phyloP scores from a whole-genome alignment of 495 filamentous ascomycete species.

The Cetradonia linearis region DNA sequence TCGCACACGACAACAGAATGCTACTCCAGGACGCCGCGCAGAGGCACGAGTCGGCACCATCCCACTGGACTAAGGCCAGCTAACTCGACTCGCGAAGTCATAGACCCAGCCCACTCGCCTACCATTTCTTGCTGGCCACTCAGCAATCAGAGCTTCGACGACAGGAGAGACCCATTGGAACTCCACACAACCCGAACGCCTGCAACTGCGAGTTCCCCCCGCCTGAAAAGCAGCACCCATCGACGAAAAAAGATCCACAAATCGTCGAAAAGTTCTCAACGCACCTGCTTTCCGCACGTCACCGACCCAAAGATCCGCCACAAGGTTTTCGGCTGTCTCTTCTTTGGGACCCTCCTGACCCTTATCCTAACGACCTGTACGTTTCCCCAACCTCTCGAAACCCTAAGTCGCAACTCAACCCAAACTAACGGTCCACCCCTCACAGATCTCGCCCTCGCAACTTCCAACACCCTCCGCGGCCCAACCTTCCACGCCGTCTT shows the following conservation, averaged over 20 bases:
- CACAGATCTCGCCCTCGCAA: conserved; percentile 58
- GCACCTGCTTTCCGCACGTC: conserved; percentile 44
- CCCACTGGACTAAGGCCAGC: conserved; percentile 16
- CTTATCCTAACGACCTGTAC: conserved; percentile 50
- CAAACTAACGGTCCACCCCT: conserved; percentile 19
- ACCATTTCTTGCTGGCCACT: conserved; percentile 17
- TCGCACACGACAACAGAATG: conserved; percentile 5
- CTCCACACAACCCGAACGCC: background rate
- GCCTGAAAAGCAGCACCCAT: background rate
- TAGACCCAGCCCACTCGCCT: conserved; percentile 24
- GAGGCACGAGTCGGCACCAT: background rate
- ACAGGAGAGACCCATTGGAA: background rate
- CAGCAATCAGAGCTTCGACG: conserved; percentile 18
- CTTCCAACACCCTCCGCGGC: conserved; percentile 43
- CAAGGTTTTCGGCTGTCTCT: conserved; percentile 49
- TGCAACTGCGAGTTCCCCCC: conserved; percentile 1
- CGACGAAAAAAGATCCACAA: background rate
- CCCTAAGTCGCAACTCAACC: background rate
- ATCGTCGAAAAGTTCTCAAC: conserved; percentile 9
- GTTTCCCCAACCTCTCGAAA: conserved; percentile 20
- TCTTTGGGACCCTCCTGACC: conserved; percentile 44
- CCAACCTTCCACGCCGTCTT: conserved; percentile 64
- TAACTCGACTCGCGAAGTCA: conserved; percentile 23
- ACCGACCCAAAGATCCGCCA: conserved; percentile 41
- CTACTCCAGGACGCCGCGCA: conserved; percentile 3